Evolutionary conservation across 345 rosid species (phyloP), one percentile per base, ranked within the genome.

Genomic region (Hevea brasiliensis): DNA sequence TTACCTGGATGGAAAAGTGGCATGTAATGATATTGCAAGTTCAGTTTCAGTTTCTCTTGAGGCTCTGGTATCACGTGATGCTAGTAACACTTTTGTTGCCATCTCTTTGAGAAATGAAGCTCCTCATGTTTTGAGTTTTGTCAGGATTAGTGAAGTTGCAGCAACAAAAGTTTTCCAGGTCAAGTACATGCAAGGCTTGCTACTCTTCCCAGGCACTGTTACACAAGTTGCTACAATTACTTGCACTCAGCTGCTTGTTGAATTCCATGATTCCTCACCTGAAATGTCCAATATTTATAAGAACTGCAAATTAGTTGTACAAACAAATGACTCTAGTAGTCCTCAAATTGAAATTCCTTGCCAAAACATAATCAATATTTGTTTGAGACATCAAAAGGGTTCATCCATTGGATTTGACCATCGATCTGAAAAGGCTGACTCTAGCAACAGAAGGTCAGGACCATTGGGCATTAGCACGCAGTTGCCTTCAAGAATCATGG

Each of bases 181-280:
- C 77, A 88, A 85, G 83, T 79, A 84, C 72, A 60, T 78, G 73
- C 81, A 80, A 73, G 91, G 89, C 65, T 74, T 90, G 82, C 78
- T 90, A 6, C 92, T 90, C 45, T 90, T 84, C 68, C 95, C 95
- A 3, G 81, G 81, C 45, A 81, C 88, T 67, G 69, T 71, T 32
- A 88, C 92, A 0, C 82, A 73, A 72, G 88, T 88, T 75, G 88
- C 90, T 67, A 57, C 81, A 24, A 69, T 88, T 69, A 56, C 82
- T 56, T 90, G 89, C 67, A 48, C 59, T 54, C 77, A 69, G 42
- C 53, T 70, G 54, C 80, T 76, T 26, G 73, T 47, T 73, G 76
- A 79, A 50, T 64, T 74, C 14, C 65, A 64, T 69, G 82, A 75
- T 69, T 79, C 80, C 56, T 14, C 70, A 62, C 67, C 61, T 32